These are phyloP conservation scores for Aspergillus homomorphus DNA, from an alignment of 495 filamentous ascomycete genomes.

Conservation along the genomic window DNA sequence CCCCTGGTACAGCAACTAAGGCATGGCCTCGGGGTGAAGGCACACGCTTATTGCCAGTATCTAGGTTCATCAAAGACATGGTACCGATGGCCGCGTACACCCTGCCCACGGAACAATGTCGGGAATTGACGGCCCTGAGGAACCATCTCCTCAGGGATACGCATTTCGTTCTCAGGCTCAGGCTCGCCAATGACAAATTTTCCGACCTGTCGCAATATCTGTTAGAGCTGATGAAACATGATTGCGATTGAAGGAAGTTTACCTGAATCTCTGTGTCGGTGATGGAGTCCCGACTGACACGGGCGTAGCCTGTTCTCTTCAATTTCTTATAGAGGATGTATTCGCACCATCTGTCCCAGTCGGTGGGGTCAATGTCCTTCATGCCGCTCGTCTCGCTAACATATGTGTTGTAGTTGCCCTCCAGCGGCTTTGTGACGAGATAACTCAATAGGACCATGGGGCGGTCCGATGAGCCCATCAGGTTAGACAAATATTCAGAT, in stretches of 20 bases:
- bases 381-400: slow-evolving; percentile 84
- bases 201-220: slow-evolving; percentile 56
- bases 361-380: slow-evolving; percentile 89
- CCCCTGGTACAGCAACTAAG: background rate
- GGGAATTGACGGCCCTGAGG: slow-evolving; percentile 80
- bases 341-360: slow-evolving; percentile 99
- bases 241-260: slow-evolving; percentile 18
- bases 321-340: slow-evolving; percentile 95
- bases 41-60: slow-evolving; percentile 52
- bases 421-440: slow-evolving; percentile 80
- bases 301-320: slow-evolving; percentile 81
- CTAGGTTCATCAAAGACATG: slow-evolving; percentile 95
- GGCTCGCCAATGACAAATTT: slow-evolving; percentile 86
- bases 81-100: slow-evolving; percentile 85
- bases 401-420: slow-evolving; percentile 98
- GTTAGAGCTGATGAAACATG: slow-evolving; percentile 17
- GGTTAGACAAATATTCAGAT: slow-evolving; percentile 76
- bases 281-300: slow-evolving; percentile 84
- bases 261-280: slow-evolving; percentile 97
- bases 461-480: slow-evolving; percentile 81
- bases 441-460: slow-evolving; percentile 87
- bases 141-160: slow-evolving; percentile 64
- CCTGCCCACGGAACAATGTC: slow-evolving; percentile 78
- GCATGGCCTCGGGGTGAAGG: background rate
- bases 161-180: slow-evolving; percentile 56